A percentile compares a stretch with the other conserved stretches of the same genome.
Evolutionary conservation across 2,329 filamentous ascomycete genomes (phyloP).

Genomic region (Ophiocordyceps australis): DNA sequence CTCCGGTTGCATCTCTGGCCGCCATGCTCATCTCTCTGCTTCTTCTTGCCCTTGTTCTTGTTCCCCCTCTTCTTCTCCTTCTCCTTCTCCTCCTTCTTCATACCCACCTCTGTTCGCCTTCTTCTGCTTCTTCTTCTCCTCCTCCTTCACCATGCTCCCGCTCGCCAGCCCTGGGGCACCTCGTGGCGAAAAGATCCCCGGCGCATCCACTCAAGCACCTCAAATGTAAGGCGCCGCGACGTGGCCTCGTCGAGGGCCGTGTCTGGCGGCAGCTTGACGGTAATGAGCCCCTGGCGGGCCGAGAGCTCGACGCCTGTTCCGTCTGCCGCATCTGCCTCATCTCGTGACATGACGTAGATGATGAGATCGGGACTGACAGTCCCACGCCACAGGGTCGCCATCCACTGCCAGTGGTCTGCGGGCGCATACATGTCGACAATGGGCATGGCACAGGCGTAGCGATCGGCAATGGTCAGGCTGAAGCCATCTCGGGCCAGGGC

Average conservation of each 20-base stretch:
- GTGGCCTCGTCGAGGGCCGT: slow-evolving; percentile 45
- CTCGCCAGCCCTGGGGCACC: slow-evolving; percentile 6
- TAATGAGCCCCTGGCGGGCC: slow-evolving; percentile 30
- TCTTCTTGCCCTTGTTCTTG: no score
- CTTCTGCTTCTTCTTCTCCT: slow-evolving; percentile 1
- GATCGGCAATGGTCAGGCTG: slow-evolving; percentile 61
- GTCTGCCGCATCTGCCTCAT: slow-evolving; percentile 15
- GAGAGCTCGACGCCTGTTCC: slow-evolving; percentile 35
- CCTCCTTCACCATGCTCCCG: not conserved
- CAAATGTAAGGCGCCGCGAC: slow-evolving; percentile 63
- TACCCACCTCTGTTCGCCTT: no score
- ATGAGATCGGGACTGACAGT: slow-evolving; percentile 68
- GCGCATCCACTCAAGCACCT: slow-evolving; percentile 67
- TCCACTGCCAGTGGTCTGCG: slow-evolving; percentile 95
- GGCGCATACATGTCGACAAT: slow-evolving; percentile 63
- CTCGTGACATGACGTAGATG: slow-evolving; percentile 38
- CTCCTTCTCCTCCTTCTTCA: no score
- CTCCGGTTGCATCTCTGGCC: no score
- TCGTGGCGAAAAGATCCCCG: slow-evolving; percentile 21
- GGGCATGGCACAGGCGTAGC: slow-evolving; percentile 53
- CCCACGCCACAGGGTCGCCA: slow-evolving; percentile 82
- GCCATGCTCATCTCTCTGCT: no score
- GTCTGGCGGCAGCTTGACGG: slow-evolving; percentile 27
- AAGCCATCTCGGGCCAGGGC: slow-evolving; percentile 63
- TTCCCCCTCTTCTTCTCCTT: no score